Base-by-base conservation (phyloP, 257 asterid genomes). In the Plantago major region DNA sequence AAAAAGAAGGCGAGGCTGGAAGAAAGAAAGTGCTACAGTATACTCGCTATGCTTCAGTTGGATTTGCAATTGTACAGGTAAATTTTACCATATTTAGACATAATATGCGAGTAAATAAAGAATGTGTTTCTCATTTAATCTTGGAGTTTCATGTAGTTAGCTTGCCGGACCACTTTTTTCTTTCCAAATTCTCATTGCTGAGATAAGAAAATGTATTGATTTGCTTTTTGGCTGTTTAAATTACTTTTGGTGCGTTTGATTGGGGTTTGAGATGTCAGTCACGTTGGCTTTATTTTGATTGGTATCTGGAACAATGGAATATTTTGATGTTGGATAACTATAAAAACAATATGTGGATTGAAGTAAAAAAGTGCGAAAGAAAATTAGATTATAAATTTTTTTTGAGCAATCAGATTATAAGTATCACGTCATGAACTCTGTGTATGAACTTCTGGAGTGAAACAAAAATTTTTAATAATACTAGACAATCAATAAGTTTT, bases 31-130 rank as follows among this genome's bases (percentile, higher is more conserved):
- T 92, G 49, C 79, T 86, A 62, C 97, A 92, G 81, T 92, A 92
- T 70, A 92, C 99, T 68, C 99, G 99, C 62, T 92, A 92, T 78
- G 99, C 99, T 16, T 92, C 99, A 6, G 97, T 92, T 78, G 99
- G 96, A 63, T 92, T 92, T 76, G 99, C 99, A 11, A 42, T 83
- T 37, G 97, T 92, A 68, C 99, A 92, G 98, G 98, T 92, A 80
- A 55, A 46, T 60, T 50, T 37, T 62, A 26, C 46, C 46, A 55
- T 22, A 22, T 26, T 58, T 42, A 48, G 45, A 46, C 11, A 37
- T 46, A 15, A 65, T 65, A 45, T 7, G n/a, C 14, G n/a, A 16
- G 14, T 33, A 17, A 8, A 12, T 3, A n/a, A 10, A 14, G 15
- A 42, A 51, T 42, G 42, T 19, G 10, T 11, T 14, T 56, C 13